Base-by-base conservation (phyloP, 257 asterid species). In the Scutellaria baicalensis region DNA sequence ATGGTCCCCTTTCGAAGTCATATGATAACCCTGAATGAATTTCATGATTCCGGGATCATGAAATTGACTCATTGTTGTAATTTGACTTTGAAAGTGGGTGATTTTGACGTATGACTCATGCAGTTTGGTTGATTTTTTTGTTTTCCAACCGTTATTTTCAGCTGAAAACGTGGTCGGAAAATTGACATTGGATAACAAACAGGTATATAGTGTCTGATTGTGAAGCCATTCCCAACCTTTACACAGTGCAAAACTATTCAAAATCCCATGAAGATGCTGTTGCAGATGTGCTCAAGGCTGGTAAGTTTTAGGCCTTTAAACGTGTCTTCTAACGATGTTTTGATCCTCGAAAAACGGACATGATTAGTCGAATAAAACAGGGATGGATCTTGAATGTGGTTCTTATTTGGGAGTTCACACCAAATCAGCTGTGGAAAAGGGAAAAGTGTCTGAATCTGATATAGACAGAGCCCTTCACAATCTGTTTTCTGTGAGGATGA, bases 311-410 rank as follows among this genome's bases (percentile, higher is more conserved):
- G 33, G 33, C 33, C 33, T 27, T 3, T 27, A 27, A 27, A 3
- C 33, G 4, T 27, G 33, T 27, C 33, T 48, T 60, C 50, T 55
- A 11, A 39, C 9, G 13, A 63, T 36, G 6, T 4, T 64, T 51
- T 21, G 31, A 1, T 33, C 45, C 5, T 35, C 9, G 1, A 3
- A 1, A 18, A 9, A 8, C 5, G 5, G 6, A 48, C 14, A 14
- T 48, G 14, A 48, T 48, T n/a, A 27, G 33, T 27, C 4, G 54
- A 8, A 57, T 21, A 61, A 18, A 58, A 48, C 77, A 88, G 92
- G 92, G 20, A 84, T 89, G 92, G 96, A 89, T 71, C 66, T 89
- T 6, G 80, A 83, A 50, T 89, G 94, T 44, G 96, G 94, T 18
- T 51, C 79, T 6, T 82, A 80, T 70, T 75, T 85, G 55, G 67